Percentiles rank a stretch among this genome's conserved stretches.
These are phyloP conservation scores for Paraurostyla sp. DNA, from an alignment of 73 alveolate species.

Conservation along the genomic window DNA sequence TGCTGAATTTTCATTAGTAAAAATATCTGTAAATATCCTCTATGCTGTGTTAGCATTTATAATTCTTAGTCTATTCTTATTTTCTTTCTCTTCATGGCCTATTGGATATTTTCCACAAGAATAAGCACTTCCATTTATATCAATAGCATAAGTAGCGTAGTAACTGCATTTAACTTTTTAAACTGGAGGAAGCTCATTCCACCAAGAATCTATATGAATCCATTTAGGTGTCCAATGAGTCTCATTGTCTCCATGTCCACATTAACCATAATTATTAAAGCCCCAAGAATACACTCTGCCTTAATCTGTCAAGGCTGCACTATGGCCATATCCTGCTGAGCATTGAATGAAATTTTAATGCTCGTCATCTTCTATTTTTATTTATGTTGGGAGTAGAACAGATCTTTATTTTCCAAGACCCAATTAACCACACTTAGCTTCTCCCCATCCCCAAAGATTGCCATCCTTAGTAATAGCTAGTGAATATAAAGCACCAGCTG, in stretches of 20 bases:
- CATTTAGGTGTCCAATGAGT: conserved; percentile 90
- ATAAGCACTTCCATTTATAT: conserved; percentile 89
- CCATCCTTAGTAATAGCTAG: conserved; percentile 95
- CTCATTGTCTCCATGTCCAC: conserved; percentile 95
- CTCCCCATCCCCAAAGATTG: conserved; percentile 98
- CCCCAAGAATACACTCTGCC: conserved; percentile 97
- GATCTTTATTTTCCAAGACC: conserved; percentile 94
- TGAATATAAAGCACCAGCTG: conserved; percentile 97
- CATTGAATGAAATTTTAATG: conserved; percentile 78
- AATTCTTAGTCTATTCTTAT: conserved; percentile 87
- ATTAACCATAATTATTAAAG: conserved; percentile 96
- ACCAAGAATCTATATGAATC: conserved; percentile 87
- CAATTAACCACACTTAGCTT: conserved; percentile 96
- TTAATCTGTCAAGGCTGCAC: conserved; percentile 94
- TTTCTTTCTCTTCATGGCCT: conserved; percentile 89
- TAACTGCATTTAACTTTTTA: conserved; percentile 93
- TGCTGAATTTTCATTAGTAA: conserved; percentile 92
- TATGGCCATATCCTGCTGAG: conserved; percentile 98
- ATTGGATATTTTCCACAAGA: conserved; percentile 98
- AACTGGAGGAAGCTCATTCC: conserved; percentile 79
- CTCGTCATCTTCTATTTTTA: conserved; percentile 76
- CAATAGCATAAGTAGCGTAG: conserved; percentile 92
- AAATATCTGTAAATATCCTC: conserved; percentile 95
- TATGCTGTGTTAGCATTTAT: conserved; percentile 89
- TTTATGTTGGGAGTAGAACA: conserved; percentile 86